Base-by-base conservation (phyloP, 805 yeast genomes). In the Groenewaldozyma tartarivorans region DNA sequence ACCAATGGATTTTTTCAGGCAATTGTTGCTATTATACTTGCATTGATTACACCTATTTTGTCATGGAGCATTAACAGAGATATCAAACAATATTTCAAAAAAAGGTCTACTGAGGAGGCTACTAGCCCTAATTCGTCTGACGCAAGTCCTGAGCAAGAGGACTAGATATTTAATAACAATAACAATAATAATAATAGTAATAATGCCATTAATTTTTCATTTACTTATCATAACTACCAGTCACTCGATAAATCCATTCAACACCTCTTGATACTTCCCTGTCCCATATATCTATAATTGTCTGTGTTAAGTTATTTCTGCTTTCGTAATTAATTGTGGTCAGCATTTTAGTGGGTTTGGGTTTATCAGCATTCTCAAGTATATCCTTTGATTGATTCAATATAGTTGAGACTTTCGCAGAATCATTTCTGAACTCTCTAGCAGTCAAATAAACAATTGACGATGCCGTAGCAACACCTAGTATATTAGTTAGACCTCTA, bases 251-350 rank as follows among this genome's bases (percentile, higher is more conserved):
- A 11, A 81, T 49, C 74, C 81, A 79, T 49, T 76, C 75, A 18
- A 78, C 83, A 44, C 72, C 70, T 34, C 64, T 66, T 43, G 80
- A 68, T 40, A 83, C 71, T 55, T 81, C 88, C 35, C 74, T 77
- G 54, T 83, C 79, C 94, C 94, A 83, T 33, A 82, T 67, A 53
- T 83, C 94, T 49, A 78, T 81, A 45, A 73, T 65, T 0, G 87
- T 79, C 57, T 84, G 87, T 6, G 53, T 53, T 24, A 75, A 46
- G 19, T 62, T 56, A 7, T 65, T 60, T 22, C 82, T 68, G 21
- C 69, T 62, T 43, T 65, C 59, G 43, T 75, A 75, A 17, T 64
- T 54, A 35, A 65, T 55, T 22, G 70, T 69, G 40, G 68, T 62
- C 4, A 65, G 53, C 20, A 71, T 60, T 47, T 72, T 73, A 26